Evolutionary conservation across 306 rosid species (phyloP), one percentile per base, ranked within the genome.

Genomic region (Fragaria ananassa): DNA sequence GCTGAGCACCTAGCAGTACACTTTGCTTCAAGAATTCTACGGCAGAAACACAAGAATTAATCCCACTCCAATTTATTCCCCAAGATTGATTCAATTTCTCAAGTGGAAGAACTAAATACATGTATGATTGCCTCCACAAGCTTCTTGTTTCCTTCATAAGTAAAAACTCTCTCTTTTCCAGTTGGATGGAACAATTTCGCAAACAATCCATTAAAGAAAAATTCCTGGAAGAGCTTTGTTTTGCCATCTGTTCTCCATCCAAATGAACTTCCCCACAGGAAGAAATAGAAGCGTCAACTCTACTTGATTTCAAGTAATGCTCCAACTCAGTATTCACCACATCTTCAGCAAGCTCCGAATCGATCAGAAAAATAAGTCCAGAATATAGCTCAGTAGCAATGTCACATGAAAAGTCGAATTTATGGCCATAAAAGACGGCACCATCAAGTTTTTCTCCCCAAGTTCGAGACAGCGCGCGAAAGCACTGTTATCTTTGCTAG

Each of bases 161-260:
- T 72, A 90, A 82, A 84, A 92, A 86, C 41, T 88, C 89, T 78
- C 74, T 44, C 46, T 17, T 78, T 76, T 58, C 70, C 78, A 11
- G 47, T 63, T 50, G 84, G 61, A 68, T 37, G 13, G 47, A 86
- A 46, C 83, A 95, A 77, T 81, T 80, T 90, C 70, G 97, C 99
- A 79, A 85, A 95, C 81, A 95, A 73, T 67, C 97, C 97, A 70
- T 92, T 95, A 85, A 89, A 92, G 70, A 95, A 81, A 61, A 95
- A 72, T 74, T 95, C 97, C 56, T 95, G 99, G 85, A 95, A 95
- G 80, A 86, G 71, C 86, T 83, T 95, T 58, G 96, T 96, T 88
- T 89, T 50, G 25, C 76, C 78, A 95, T 74, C 97, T 95, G 85
- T 31, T 88, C 88, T 44, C 84, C 85, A 75, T 92, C 81, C 85